These are phyloP conservation scores for Eragrostis nindensis DNA, from an alignment of 176 grass and related monocot species.

Conservation along the genomic window DNA sequence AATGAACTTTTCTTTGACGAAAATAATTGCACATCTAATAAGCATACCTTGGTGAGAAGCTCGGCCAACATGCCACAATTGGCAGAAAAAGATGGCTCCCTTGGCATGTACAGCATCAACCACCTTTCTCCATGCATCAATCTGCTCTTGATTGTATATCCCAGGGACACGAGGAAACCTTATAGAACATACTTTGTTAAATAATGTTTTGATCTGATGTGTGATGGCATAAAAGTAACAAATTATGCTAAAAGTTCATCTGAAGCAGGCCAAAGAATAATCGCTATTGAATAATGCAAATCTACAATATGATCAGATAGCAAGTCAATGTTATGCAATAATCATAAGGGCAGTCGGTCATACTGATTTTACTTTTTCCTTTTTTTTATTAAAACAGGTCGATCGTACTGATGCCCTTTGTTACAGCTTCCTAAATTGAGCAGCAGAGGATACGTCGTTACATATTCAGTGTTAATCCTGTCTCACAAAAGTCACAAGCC, in stretches of 20 bases:
- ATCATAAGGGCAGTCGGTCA: not conserved
- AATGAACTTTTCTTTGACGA: not conserved
- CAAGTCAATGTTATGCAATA: not conserved
- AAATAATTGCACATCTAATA: not conserved
- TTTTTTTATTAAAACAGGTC: too few relatives aligned
- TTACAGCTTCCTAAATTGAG: not conserved
- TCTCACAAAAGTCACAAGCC: not conserved
- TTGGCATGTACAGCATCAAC: conserved; percentile 93
- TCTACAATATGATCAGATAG: not conserved
- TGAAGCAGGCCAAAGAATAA: not conserved
- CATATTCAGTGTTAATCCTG: not conserved
- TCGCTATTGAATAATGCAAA: not conserved
- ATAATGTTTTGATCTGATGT: not conserved
- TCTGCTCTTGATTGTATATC: conserved; percentile 88
- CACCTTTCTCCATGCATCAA: conserved; percentile 90
- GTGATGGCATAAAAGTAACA: not conserved
- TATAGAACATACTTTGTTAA: conserved; percentile 10
- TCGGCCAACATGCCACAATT: conserved; percentile 94
- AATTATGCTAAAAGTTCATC: conserved; percentile 17
- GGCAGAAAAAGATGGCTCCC: conserved; percentile 91
- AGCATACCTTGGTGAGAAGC: conserved; percentile 85
- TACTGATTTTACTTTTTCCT: too few relatives aligned
- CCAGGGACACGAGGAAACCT: conserved; percentile 95
- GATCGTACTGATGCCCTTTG: too few relatives aligned
- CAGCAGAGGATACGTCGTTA: not conserved